Conservation (phyloP, 768 basidiomycete species). For the Termitomyces sp. region DNA sequence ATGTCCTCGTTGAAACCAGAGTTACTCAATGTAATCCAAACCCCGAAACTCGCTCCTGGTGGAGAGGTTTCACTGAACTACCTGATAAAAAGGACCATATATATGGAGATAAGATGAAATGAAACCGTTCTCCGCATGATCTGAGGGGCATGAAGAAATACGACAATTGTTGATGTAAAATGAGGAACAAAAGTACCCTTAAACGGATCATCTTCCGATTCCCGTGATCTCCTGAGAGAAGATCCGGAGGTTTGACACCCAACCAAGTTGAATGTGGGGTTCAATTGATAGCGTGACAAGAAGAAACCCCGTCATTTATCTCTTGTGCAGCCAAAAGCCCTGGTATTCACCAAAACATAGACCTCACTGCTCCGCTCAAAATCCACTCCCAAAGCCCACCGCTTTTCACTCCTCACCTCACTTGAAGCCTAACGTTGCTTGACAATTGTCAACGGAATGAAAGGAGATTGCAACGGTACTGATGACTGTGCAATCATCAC, state of each 20-base stretch:
- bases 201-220: slow-evolving; percentile 29
- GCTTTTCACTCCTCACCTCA: no score
- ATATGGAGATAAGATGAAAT: slow-evolving; percentile 24
- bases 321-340: no score
- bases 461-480: slow-evolving; percentile 42
- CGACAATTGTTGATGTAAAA: neutral
- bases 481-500: neutral
- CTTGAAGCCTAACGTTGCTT: no score
- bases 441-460: no score
- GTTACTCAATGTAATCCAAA: neutral
- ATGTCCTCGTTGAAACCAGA: neutral
- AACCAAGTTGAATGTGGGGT: no score
- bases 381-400: no score
- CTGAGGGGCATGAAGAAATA: slow-evolving; percentile 7
- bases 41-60: neutral
- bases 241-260: slow-evolving; percentile 18
- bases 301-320: no score
- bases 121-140: slow-evolving; percentile 31
- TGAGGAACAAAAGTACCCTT: slow-evolving; percentile 24
- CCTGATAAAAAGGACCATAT: neutral
- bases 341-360: no score
- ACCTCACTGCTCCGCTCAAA: no score
- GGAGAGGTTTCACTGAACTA: neutral
- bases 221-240: slow-evolving; percentile 26
- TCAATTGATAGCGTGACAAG: no score